phyloP scores from a whole-genome alignment of 2,329 filamentous ascomycete genomes.

The Aureobasidium sp. region DNA sequence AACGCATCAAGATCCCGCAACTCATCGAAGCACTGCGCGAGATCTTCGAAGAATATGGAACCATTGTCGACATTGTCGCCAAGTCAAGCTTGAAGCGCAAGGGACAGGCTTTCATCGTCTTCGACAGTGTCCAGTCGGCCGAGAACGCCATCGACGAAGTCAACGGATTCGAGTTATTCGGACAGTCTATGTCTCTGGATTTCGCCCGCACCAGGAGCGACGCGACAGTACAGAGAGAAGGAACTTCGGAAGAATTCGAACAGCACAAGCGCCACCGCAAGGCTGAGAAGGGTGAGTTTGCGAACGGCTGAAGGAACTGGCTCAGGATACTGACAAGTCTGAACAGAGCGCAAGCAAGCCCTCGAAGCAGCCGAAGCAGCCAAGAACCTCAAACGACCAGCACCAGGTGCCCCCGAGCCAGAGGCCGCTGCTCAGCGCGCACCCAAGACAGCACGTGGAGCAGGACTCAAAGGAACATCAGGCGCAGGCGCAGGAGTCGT shows the following conservation, averaged over 20 bases:
- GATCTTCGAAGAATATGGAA: conserved; percentile 84
- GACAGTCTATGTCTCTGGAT: conserved; percentile 78
- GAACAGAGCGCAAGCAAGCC: conserved; percentile 66
- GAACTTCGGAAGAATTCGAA: conserved; percentile 75
- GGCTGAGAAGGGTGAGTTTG: conserved; percentile 84
- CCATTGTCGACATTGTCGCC: conserved; percentile 72
- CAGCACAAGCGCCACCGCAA: conserved; percentile 73
- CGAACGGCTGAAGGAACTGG: no score
- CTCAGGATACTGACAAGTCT: neutral
- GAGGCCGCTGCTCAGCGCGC: conserved; percentile 31
- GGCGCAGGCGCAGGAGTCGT: conserved; percentile 62
- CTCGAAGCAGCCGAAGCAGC: conserved; percentile 69
- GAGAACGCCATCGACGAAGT: conserved; percentile 75
- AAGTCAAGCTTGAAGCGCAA: conserved; percentile 88
- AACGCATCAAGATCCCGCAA: conserved; percentile 73
- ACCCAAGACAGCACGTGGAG: conserved; percentile 58
- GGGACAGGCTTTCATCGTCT: conserved; percentile 93
- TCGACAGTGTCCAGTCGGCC: conserved; percentile 72
- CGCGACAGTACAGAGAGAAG: conserved; percentile 67
- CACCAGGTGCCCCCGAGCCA: conserved; percentile 36
- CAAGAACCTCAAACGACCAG: conserved; percentile 62
- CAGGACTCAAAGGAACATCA: conserved; percentile 63
- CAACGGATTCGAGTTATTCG: conserved; percentile 87
- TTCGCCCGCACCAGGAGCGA: conserved; percentile 80
- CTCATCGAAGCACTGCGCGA: conserved; percentile 64